Conservation (phyloP, 352 stramenopile species). For the Thraustochytrium striatum region DNA sequence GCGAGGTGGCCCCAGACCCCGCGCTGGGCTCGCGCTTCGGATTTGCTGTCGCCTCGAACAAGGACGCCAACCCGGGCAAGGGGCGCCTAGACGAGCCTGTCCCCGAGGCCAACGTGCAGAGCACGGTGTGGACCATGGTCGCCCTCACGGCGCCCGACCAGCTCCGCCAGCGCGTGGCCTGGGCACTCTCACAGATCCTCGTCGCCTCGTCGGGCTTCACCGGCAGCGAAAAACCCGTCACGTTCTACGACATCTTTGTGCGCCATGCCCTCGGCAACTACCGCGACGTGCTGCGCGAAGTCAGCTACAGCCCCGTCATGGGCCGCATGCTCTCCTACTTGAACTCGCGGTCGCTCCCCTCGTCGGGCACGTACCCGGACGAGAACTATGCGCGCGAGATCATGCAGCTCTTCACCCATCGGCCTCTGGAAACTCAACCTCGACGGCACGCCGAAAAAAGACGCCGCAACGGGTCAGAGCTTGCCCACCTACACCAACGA, state of each 20-base stretch:
- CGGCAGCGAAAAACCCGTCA: slow-evolving; percentile 58
- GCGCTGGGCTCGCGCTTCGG: not conserved
- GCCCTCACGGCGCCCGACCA: slow-evolving; percentile 58
- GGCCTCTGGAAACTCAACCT: slow-evolving; percentile 59
- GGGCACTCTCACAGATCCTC: slow-evolving; percentile 62
- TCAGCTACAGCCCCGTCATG: slow-evolving; percentile 64
- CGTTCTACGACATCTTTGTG: slow-evolving; percentile 68
- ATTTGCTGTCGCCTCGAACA: not conserved
- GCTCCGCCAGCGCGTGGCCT: slow-evolving; percentile 65
- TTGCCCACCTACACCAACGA: slow-evolving; percentile 58
- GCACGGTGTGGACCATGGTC: not conserved
- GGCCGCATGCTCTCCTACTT: slow-evolving; percentile 62
- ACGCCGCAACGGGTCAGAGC: slow-evolving; percentile 52
- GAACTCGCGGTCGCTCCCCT: slow-evolving; percentile 55
- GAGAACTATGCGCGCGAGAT: slow-evolving; percentile 64
- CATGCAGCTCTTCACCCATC: slow-evolving; percentile 64
- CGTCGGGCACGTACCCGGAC: slow-evolving; percentile 57
- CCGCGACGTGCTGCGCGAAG: slow-evolving; percentile 61
- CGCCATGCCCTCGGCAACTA: slow-evolving; percentile 66
- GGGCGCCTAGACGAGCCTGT: not conserved
- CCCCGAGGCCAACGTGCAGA: not conserved
- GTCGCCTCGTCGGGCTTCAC: slow-evolving; percentile 43
- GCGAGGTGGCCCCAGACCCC: slow-evolving; percentile 47
- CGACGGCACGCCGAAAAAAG: slow-evolving; percentile 57
- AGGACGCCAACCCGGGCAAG: not conserved